Conservation (phyloP, 176 grass and related monocot species). For the Paspalum vaginatum region DNA sequence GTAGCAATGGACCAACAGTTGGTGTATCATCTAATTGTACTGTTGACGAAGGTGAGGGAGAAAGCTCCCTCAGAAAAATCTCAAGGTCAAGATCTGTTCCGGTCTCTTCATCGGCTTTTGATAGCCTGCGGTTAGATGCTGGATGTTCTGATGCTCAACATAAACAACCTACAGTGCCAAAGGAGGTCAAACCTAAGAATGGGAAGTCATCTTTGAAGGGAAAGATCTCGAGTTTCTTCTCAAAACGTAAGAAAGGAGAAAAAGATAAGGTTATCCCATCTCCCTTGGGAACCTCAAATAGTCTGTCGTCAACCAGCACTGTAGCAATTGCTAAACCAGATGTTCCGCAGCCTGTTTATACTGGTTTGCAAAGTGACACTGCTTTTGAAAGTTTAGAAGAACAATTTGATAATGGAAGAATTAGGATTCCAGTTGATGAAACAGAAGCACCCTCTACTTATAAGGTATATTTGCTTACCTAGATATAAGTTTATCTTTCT, state of each 20-base stretch:
- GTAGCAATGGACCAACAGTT: constrained; percentile 52
- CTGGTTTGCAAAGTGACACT: constrained; percentile 17
- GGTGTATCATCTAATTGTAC: constrained; percentile 51
- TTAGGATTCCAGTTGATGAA: constrained; percentile 37
- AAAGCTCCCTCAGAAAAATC: constrained; percentile 53
- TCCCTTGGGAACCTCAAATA: constrained; percentile 30
- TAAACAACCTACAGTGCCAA: constrained; percentile 35
- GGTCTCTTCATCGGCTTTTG: constrained; percentile 71
- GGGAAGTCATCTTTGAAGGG: constrained; percentile 78
- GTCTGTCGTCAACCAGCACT: constrained; percentile 6
- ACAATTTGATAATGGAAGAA: constrained; percentile 19
- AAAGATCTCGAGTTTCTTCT: constrained; percentile 85
- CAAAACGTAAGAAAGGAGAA: constrained; percentile 61
- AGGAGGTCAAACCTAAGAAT: constrained; percentile 57
- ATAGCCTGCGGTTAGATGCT: constrained; percentile 53
- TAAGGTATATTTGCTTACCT: constrained; percentile 42
- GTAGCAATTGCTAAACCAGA: neutral
- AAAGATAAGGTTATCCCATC: constrained; percentile 61
- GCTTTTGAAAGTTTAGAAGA: constrained; percentile 37
- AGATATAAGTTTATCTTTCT: constrained; percentile 28
- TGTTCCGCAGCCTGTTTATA: constrained; percentile 28
- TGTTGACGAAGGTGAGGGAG: constrained; percentile 26
- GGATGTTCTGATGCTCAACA: constrained; percentile 51
- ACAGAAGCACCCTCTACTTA: constrained; percentile 32
- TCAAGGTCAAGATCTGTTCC: constrained; percentile 88